A percentile compares a stretch with the other conserved stretches of the same genome.
Evolutionary conservation across 495 filamentous ascomycete species (phyloP).

Genomic region (Podospora pseudocomata): DNA sequence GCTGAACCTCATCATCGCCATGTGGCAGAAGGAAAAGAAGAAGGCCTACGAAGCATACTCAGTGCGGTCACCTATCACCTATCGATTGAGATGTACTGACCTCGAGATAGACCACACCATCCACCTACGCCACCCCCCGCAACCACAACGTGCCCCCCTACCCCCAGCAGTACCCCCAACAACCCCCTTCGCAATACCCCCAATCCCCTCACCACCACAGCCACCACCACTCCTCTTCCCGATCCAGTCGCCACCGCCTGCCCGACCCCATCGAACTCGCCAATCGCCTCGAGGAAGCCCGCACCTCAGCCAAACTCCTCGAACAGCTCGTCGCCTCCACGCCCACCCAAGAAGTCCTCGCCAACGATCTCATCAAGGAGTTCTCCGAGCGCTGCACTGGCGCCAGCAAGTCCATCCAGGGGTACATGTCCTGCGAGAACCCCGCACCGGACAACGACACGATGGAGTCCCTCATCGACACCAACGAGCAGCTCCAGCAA

Average conservation of each 20-base stretch:
- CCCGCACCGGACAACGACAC: constrained; percentile 89
- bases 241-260: constrained; percentile 45
- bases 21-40: constrained; percentile 89
- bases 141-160: background rate
- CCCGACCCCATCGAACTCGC: constrained; percentile 78
- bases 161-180: constrained; percentile 13
- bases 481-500: constrained; percentile 80
- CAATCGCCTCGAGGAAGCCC: constrained; percentile 81
- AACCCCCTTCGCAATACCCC: background rate
- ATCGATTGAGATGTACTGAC: background rate
- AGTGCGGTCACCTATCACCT: constrained; percentile 29
- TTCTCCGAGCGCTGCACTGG: constrained; percentile 83
- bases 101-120: background rate
- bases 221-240: constrained; percentile 43
- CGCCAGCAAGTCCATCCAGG: constrained; percentile 73
- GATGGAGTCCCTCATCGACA: constrained; percentile 87
- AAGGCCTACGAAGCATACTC: constrained; percentile 46
- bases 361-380: constrained; percentile 85
- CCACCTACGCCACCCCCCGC: background rate
- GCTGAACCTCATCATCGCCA: constrained; percentile 59
- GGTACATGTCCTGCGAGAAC: constrained; percentile 73
- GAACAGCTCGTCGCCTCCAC: constrained; percentile 84
- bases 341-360: constrained; percentile 66
- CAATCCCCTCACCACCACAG: constrained; percentile 24
- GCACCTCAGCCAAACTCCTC: constrained; percentile 83